Evolutionary conservation across 2,329 filamentous ascomycete genomes (phyloP), one percentile per base, ranked within the genome.

Genomic region (Diplocarpon mali): DNA sequence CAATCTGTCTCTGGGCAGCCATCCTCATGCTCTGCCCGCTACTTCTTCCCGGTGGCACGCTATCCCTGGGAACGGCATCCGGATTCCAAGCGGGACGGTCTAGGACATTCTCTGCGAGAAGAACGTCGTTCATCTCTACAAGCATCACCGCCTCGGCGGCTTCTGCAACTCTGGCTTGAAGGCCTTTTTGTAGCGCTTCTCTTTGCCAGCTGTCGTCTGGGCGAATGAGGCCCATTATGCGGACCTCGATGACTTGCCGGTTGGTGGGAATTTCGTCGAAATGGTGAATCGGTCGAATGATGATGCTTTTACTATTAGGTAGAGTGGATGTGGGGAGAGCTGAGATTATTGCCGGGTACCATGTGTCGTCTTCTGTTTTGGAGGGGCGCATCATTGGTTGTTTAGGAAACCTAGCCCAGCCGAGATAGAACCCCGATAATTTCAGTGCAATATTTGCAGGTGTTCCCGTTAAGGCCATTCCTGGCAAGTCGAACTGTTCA

Each of bases 361-460:
- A 85, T 28, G 69, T 65, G 3, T 60, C 47, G 0, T 66, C 46
- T 13, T 29, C 5, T 2, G 16, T 9, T 3, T 59, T 58, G 2
- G 66, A 29, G 14, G 14, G 11, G 15, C n/a, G 63, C 2, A 57
- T 50, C 0, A 54, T 57, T 16, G 63, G 60, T 0, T 59, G 58
- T 0, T 65, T 62, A 1, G 68, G 49, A 2, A 76, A 54, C 1
- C 69, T 62, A 0, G 71, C 73, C 80, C 80, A 85, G 2, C 76
- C 79, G 32, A 80, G 76, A 54, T 80, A 85, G 6, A 80, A 69
- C 0, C 80, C 81, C 11, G 66, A 63, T 40, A 84, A 66, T 2
- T 72, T 69, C 49, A 73, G 62, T 16, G 68, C 64, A 34, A 81
- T 59, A 29, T 73, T 67, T 20, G 72, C 70, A 0, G 74, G 65